A percentile compares a stretch with the other conserved stretches of the same genome.
Conservation (phyloP, 331 rosid genomes). For the Rosa hybrid region DNA sequence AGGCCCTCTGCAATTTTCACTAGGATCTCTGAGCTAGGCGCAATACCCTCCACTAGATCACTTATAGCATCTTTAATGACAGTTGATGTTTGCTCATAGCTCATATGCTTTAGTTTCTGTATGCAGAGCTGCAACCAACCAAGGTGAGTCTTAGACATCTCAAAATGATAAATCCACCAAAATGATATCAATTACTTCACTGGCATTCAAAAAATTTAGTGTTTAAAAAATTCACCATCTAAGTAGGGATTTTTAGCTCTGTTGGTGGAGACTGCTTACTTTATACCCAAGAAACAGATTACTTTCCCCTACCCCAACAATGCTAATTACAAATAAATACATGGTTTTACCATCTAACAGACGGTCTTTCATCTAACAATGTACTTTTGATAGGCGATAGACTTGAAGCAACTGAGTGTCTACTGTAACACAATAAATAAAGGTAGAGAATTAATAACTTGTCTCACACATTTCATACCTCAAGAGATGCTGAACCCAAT, state of each 20-base stretch:
- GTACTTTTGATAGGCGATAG: background rate
- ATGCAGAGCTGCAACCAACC: constrained; percentile 55
- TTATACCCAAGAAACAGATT: background rate
- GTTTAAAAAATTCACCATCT: constrained; percentile 9
- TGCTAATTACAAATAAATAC: background rate
- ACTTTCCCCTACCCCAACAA: background rate
- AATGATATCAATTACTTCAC: constrained; percentile 12
- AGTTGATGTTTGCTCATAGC: constrained; percentile 51
- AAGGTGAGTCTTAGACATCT: constrained; percentile 33
- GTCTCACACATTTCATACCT: constrained; percentile 48
- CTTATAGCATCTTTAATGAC: constrained; percentile 59
- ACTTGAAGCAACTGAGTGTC: background rate
- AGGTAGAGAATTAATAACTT: background rate
- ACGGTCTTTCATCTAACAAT: background rate
- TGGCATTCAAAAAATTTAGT: background rate
- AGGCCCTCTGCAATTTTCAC: constrained; percentile 68
- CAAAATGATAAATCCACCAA: constrained; percentile 20
- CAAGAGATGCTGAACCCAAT: constrained; percentile 56
- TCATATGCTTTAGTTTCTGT: constrained; percentile 68
- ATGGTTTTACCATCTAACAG: background rate
- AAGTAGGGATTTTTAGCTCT: background rate
- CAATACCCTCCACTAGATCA: constrained; percentile 61
- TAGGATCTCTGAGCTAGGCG: constrained; percentile 59
- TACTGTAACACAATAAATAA: constrained; percentile 1
- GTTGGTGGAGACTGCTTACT: background rate